Evolutionary conservation across 768 basidiomycete species (phyloP).

Genomic region (Arthromyces matolae): DNA sequence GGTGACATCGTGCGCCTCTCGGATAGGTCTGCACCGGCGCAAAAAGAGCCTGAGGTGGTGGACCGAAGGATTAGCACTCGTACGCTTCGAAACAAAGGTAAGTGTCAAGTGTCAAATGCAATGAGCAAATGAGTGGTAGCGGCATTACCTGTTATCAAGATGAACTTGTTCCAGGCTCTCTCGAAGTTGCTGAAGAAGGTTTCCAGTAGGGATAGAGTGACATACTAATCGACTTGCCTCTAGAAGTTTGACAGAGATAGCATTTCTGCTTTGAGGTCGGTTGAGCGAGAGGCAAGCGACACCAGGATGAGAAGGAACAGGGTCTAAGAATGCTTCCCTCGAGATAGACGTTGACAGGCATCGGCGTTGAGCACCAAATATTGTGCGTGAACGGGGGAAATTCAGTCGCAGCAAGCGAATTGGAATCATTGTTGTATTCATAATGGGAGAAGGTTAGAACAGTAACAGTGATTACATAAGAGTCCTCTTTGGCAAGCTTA

Average conservation of each 20-base stretch:
- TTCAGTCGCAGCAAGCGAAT: conserved; percentile 4
- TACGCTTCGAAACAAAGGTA: conserved; percentile 38
- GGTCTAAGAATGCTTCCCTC: conserved; percentile 47
- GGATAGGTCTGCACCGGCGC: conserved; percentile 85
- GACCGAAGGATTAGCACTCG: conserved; percentile 85
- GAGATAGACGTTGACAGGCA: conserved; percentile 11
- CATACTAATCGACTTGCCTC: conserved; percentile 38
- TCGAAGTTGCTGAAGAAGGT: conserved; percentile 55
- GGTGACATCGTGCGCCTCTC: conserved; percentile 84
- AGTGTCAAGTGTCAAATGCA: conserved; percentile 6
- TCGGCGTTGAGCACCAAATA: conserved; percentile 7
- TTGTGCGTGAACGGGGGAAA: neutral
- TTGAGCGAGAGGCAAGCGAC: conserved; percentile 76
- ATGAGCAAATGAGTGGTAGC: neutral
- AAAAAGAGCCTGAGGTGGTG: conserved; percentile 74
- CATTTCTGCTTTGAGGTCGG: conserved; percentile 81
- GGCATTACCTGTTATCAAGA: conserved; percentile 57
- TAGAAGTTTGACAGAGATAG: conserved; percentile 73
- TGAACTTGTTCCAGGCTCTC: conserved; percentile 64
- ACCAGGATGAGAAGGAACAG: conserved; percentile 52
- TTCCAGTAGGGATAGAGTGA: neutral
- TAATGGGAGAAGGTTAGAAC: neutral
- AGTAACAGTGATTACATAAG: too few species aligned
- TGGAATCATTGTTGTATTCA: too few species aligned
- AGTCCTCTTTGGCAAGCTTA: too few species aligned